These are phyloP conservation scores for Rhodotorula babjevae DNA, from an alignment of 768 basidiomycete genomes.

Conservation along the genomic window DNA sequence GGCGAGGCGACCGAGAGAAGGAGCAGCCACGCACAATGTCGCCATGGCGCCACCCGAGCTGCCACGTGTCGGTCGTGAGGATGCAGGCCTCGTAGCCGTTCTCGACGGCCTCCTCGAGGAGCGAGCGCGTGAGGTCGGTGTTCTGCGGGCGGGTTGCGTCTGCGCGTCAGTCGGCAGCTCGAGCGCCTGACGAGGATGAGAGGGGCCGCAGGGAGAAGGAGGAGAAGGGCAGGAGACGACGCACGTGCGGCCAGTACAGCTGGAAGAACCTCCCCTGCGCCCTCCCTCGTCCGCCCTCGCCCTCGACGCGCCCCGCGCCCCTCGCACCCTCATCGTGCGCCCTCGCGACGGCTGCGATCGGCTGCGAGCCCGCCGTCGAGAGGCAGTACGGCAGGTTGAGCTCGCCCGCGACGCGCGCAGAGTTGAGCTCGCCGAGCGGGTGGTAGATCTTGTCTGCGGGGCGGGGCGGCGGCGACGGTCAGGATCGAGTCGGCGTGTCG, in stretches of 20 bases:
- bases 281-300: background rate
- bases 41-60: slow-evolving; percentile 31
- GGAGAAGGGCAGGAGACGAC: background rate
- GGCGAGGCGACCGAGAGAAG: background rate
- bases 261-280: slow-evolving; percentile 53
- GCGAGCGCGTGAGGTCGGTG: slow-evolving; percentile 55
- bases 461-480: background rate
- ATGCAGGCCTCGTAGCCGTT: slow-evolving; percentile 51
- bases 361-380: slow-evolving; percentile 67
- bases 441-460: slow-evolving; percentile 56
- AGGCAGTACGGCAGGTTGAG: slow-evolving; percentile 67
- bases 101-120: slow-evolving; percentile 54
- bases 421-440: slow-evolving; percentile 65
- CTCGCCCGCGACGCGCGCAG: slow-evolving; percentile 61
- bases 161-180: background rate
- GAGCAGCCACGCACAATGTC: slow-evolving; percentile 5
- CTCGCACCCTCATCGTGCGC: slow-evolving; percentile 54
- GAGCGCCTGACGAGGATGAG: no score
- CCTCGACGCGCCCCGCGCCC: background rate
- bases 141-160: slow-evolving; percentile 45
- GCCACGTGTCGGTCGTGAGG: slow-evolving; percentile 31
- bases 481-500: slow-evolving; percentile 43
- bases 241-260: slow-evolving; percentile 52
- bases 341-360: slow-evolving; percentile 70
- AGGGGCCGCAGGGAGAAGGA: background rate